phyloP scores from a whole-genome alignment of 192 early-diverging fungal genomes.

The Rhizophagus sp. region DNA sequence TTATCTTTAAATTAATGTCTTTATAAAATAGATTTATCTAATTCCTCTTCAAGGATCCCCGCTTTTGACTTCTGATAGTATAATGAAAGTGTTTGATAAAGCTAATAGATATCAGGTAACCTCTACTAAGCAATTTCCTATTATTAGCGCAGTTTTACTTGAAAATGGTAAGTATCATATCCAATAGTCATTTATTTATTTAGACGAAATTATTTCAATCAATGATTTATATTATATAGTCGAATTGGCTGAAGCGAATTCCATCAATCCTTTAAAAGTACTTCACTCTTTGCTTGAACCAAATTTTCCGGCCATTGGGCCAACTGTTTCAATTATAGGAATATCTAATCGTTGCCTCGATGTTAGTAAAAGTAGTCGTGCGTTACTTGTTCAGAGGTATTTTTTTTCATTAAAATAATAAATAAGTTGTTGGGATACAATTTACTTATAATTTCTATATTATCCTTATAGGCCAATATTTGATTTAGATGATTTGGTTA shows the following conservation, averaged over 20 bases:
- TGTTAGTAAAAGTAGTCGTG: conserved; percentile 28
- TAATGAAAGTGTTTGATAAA: conserved; percentile 16
- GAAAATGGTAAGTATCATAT: conserved; percentile 2
- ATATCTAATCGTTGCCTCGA: conserved; percentile 26
- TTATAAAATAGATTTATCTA: conserved; percentile 3
- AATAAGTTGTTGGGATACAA: too few species aligned
- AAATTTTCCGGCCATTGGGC: too few species aligned
- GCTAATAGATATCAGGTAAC: conserved; percentile 12
- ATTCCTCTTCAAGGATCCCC: conserved; percentile 27
- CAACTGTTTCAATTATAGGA: conserved; percentile 1
- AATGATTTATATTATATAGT: background rate
- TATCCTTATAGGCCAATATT: background rate
- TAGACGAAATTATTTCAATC: too few species aligned
- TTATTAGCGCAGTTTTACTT: conserved; percentile 23
- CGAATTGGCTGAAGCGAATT: conserved; percentile 25
- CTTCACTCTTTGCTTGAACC: conserved; percentile 1
- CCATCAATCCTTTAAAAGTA: background rate
- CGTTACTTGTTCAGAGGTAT: conserved; percentile 13
- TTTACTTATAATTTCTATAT: too few species aligned
- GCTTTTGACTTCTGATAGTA: conserved; percentile 26
- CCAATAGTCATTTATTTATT: too few species aligned
- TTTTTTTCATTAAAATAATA: background rate
- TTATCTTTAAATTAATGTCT: too few species aligned
- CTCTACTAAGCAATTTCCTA: conserved; percentile 1
- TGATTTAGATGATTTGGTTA: background rate